phyloP scores from a whole-genome alignment of 192 early-diverging fungal species.

The Coemansia sp. region DNA sequence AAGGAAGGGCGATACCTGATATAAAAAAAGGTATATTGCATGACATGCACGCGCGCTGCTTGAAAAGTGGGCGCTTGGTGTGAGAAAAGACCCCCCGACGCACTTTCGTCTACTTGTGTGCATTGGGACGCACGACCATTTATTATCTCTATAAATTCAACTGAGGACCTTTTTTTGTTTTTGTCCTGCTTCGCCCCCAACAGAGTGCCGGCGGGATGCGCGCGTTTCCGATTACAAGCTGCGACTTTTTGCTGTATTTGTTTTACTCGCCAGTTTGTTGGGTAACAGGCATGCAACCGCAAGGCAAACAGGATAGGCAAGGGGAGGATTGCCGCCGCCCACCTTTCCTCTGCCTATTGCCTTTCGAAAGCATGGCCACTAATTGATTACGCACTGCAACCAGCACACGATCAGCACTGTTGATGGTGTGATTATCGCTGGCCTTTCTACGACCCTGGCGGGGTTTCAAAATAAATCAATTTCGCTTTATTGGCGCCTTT shows the following conservation, averaged over 20 bases:
- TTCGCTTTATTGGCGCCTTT: not conserved
- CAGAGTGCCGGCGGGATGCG: too few relatives aligned
- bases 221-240: slow-evolving; percentile 1
- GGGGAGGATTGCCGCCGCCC: not conserved
- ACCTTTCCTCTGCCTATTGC: not conserved
- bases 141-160: not conserved
- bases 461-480: slow-evolving; percentile 4
- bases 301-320: not conserved
- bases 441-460: not conserved
- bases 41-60: not conserved
- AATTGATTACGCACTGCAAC: slow-evolving; percentile 6
- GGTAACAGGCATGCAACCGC: not conserved
- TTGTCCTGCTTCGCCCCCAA: not conserved
- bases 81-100: not conserved
- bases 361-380: not conserved
- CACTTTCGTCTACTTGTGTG: too few relatives aligned
- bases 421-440: not conserved
- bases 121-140: not conserved
- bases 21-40: not conserved
- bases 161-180: not conserved
- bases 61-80: not conserved
- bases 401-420: not conserved
- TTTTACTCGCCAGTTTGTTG: not conserved
- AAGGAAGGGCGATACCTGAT: too few relatives aligned
- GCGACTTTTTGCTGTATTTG: not conserved